Evolutionary conservation across 257 asterid species (phyloP), one percentile per base, ranked within the genome.

Genomic region (Voacanga thouarsii): DNA sequence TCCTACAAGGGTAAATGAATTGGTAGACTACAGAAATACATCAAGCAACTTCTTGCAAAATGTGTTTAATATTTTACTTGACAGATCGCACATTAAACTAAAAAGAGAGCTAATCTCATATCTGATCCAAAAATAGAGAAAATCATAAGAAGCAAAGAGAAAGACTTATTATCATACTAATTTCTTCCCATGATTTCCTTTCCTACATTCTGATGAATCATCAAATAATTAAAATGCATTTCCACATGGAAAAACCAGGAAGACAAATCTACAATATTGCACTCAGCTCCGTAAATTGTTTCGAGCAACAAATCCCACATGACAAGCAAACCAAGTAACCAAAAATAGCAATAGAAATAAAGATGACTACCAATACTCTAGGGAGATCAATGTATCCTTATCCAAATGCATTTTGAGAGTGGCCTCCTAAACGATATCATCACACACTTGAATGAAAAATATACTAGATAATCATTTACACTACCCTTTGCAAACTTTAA

Each of bases 1-100:
- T 79, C 83, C 90, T 89, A 33, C 80, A 82, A 60, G 56, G 74
- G 44, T 37, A 80, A 18, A 77, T 50, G 68, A 61, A 71, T 65
- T 39, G 16, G 26, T 50, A 21, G 66, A 47, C 12, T 65, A 74
- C 47, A 23, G 43, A 59, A 6, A 24, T 51, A 43, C 70, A 59
- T 44, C 41, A 30, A 65, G 19, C 24, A 14, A 21, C 33, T 33
- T 10, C n/a, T 15, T 19, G 15, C 1, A 65, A 64, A 65, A 14
- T 16, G 18, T 33, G 12, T 28, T 30, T 15, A 7, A 4, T 55
- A 18, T 19, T 21, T 21, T 55, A 24, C 61, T 19, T 55, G 1
- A 15, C 5, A 55, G 24, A 24, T 55, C 16, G 9, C 67, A 64
- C 69, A 51, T 49, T 28, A 12, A 28, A 64, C 19, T 3, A 5